phyloP scores from a whole-genome alignment of 106 monocot genomes.

The Apostasia ramifera region DNA sequence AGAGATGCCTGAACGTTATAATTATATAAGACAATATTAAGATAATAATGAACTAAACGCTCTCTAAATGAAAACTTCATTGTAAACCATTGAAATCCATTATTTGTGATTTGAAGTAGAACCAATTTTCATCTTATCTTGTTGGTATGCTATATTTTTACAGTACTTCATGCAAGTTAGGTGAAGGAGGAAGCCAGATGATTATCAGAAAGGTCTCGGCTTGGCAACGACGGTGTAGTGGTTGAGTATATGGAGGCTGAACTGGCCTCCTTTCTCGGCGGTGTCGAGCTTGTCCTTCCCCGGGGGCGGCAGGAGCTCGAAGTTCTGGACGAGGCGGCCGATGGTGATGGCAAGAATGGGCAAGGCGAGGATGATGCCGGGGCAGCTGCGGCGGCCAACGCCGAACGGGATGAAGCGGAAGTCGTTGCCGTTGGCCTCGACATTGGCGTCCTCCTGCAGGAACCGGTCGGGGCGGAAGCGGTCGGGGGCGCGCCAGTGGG shows the following conservation, averaged over 20 bases:
- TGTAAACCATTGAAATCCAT: too few species aligned
- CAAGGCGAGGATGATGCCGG: slow-evolving; percentile 47
- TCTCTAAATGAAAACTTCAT: too few species aligned
- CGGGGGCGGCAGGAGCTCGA: slow-evolving; percentile 45
- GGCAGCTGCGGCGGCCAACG: slow-evolving; percentile 46
- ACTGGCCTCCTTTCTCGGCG: slow-evolving; percentile 45
- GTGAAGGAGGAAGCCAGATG: neutral
- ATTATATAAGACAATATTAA: too few species aligned
- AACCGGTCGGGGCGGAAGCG: slow-evolving; percentile 60
- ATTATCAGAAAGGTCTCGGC: slow-evolving; percentile 32
- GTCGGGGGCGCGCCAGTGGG: slow-evolving; percentile 34
- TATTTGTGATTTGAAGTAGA: too few species aligned
- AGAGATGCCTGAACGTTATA: too few species aligned
- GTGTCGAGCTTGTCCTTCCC: slow-evolving; percentile 33
- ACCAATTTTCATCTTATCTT: too few species aligned
- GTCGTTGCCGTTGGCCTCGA: slow-evolving; percentile 39
- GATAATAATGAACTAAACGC: too few species aligned
- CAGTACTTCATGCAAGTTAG: too few species aligned
- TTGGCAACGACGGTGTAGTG: slow-evolving; percentile 39
- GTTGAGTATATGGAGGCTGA: slow-evolving; percentile 47
- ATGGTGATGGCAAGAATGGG: slow-evolving; percentile 46
- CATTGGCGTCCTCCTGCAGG: slow-evolving; percentile 40
- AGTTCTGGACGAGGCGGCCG: slow-evolving; percentile 38
- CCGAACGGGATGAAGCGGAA: slow-evolving; percentile 49
- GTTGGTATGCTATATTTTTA: too few species aligned